Base-by-base conservation (phyloP, 441 rosid genomes). In the Erodium trifolium region DNA sequence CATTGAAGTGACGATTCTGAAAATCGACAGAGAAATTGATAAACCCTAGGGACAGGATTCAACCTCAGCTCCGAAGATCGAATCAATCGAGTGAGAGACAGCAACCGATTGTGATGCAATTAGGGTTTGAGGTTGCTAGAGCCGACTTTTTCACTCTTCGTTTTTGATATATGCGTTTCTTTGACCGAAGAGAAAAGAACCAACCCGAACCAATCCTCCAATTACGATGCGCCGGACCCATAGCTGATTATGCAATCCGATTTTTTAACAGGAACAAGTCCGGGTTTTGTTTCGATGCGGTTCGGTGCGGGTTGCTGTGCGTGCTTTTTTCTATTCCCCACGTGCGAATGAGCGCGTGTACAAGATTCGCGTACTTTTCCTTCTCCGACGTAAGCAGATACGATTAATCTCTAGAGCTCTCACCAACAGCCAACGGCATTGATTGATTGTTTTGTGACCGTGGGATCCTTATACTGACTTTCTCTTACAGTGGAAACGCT, bases 231-330 rank as follows among this genome's bases (percentile, higher is more conserved):
- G 35, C 73, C 92, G 94, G 96, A 90, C 91, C 51, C 83, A 82
- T 84, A 87, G 78, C 82, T 85, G 89, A 77, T 83, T 77, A 88
- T 93, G 75, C 76, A 90, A 82, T 89, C 83, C 81, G 82, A 82
- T 84, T 88, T 78, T 16, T 29, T 31, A 34, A 68, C 74, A 67
- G 71, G 75, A 67, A 75, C 71, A 82, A 84, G 89, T 88, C 95
- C 95, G 95, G 93, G 93, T 82, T 88, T 27, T 3, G 63, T 59
- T 88, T 71, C 82, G 69, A 79, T 88, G 82, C 43, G 71, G 10
- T 70, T 68, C 68, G 68, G 82, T 67, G 79, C 73, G 53, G 16
- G 70, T 27, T 11, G 2, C 19, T 74, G 69, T 65, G 72, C 79
- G 73, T 80, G 69, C 79, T 67, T 65, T 63, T 63, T 63, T 7